Percentiles rank a stretch among this genome's conserved stretches.
Evolutionary conservation across 805 yeast genomes (phyloP).

Genomic region (Cyberlindnera mycetangii): DNA sequence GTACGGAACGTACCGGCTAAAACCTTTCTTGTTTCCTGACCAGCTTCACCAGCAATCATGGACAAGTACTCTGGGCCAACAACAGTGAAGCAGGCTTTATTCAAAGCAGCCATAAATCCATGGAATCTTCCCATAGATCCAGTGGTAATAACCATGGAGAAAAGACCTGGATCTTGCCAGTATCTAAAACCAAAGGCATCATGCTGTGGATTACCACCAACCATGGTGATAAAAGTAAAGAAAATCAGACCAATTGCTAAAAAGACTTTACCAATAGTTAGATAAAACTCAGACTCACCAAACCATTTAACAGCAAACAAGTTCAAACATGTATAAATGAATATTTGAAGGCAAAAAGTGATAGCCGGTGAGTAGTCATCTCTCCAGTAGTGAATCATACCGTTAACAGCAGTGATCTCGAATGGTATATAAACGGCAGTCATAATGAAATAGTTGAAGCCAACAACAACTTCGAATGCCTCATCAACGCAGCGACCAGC

Average conservation of each 20-base stretch:
- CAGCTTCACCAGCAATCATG: slow-evolving; percentile 79
- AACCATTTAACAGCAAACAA: slow-evolving; percentile 68
- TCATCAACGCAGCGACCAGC: slow-evolving; percentile 63
- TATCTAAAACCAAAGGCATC: slow-evolving; percentile 60
- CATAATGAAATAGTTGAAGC: slow-evolving; percentile 59
- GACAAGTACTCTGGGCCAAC: slow-evolving; percentile 85
- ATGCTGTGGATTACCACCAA: slow-evolving; percentile 78
- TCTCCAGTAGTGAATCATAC: slow-evolving; percentile 54
- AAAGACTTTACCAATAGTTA: slow-evolving; percentile 67
- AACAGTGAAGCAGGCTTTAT: slow-evolving; percentile 71
- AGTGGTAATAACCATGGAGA: slow-evolving; percentile 50
- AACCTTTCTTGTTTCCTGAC: slow-evolving; percentile 64
- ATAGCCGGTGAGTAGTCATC: slow-evolving; percentile 53
- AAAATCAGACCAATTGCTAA: slow-evolving; percentile 68
- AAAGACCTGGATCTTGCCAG: slow-evolving; percentile 51
- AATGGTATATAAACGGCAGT: slow-evolving; percentile 56
- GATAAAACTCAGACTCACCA: slow-evolving; percentile 81
- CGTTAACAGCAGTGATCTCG: slow-evolving; percentile 64
- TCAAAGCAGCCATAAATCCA: slow-evolving; percentile 67
- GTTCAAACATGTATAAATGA: slow-evolving; percentile 59
- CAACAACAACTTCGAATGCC: slow-evolving; percentile 66
- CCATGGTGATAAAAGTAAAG: slow-evolving; percentile 77
- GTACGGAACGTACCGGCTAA: slow-evolving; percentile 74
- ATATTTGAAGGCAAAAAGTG: slow-evolving; percentile 61
- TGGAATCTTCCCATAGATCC: slow-evolving; percentile 61